Conservation (phyloP, 306 rosid genomes). For the Vigna nakashimae region DNA sequence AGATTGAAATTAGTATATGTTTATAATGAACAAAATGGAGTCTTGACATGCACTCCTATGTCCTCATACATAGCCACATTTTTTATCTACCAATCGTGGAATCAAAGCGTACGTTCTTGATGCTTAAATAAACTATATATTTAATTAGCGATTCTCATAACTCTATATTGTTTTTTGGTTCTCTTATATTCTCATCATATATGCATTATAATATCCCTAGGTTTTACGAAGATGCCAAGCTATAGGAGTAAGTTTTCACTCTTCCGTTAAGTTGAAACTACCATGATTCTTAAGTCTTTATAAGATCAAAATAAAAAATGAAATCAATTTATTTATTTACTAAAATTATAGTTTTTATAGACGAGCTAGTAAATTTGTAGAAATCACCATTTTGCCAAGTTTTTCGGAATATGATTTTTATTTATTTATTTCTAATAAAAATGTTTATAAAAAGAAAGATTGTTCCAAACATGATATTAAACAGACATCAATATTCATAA, state of each 20-base stretch:
- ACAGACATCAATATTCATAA: background rate
- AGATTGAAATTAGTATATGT: too few species aligned
- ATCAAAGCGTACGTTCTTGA: slow-evolving; percentile 29
- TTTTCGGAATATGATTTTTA: too few species aligned
- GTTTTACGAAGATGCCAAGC: slow-evolving; percentile 30
- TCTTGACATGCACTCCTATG: background rate
- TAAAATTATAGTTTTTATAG: too few species aligned
- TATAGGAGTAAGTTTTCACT: slow-evolving; percentile 24
- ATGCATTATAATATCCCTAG: slow-evolving; percentile 5
- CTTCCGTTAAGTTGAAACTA: slow-evolving; percentile 1
- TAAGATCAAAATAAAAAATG: too few species aligned
- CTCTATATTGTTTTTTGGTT: background rate
- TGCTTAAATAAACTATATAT: slow-evolving; percentile 3
- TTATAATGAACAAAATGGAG: background rate
- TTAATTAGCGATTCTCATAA: background rate
- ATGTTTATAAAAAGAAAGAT: too few species aligned
- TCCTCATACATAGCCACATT: background rate
- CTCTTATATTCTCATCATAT: background rate
- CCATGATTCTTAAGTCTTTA: slow-evolving; percentile 3
- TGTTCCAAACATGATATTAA: background rate
- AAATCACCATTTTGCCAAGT: too few species aligned
- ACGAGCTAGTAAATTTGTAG: too few species aligned
- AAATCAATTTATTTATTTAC: too few species aligned
- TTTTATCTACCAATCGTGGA: background rate
- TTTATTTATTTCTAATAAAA: too few species aligned